Conservation (phyloP, 352 stramenopile genomes). For the Globisporangium carolinianum region DNA sequence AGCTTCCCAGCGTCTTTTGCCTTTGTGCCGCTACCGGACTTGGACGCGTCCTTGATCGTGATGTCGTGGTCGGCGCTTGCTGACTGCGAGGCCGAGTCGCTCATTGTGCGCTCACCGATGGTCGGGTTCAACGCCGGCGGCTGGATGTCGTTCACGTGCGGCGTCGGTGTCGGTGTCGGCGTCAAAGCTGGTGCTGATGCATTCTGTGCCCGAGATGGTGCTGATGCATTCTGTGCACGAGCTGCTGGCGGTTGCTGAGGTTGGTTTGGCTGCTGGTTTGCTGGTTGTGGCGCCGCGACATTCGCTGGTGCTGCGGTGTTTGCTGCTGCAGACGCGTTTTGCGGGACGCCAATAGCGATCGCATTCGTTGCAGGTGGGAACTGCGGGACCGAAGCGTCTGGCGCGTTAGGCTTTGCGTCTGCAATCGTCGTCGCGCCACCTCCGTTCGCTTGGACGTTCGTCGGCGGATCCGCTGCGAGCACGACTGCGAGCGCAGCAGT, state of each 20-base stretch:
- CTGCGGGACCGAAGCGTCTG: not conserved
- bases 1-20: not conserved
- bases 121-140: not conserved
- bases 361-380: not conserved
- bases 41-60: not conserved
- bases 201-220: not conserved
- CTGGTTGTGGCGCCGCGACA: not conserved
- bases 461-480: not conserved
- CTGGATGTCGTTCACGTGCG: conserved; percentile 3
- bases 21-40: not conserved
- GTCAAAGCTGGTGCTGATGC: not conserved
- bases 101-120: not conserved
- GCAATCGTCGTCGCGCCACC: not conserved
- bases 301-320: not conserved
- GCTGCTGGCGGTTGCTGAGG: not conserved
- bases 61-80: not conserved
- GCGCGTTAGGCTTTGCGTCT: not conserved
- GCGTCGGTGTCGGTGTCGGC: not conserved
- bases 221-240: not conserved
- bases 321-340: not conserved
- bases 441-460: not conserved
- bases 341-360: not conserved
- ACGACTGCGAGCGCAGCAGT: conserved; percentile 9
- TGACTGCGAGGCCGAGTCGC: not conserved
- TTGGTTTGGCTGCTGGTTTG: not conserved